Conservation (phyloP, 352 stramenopile genomes). For the Phytophthora pistaciae region DNA sequence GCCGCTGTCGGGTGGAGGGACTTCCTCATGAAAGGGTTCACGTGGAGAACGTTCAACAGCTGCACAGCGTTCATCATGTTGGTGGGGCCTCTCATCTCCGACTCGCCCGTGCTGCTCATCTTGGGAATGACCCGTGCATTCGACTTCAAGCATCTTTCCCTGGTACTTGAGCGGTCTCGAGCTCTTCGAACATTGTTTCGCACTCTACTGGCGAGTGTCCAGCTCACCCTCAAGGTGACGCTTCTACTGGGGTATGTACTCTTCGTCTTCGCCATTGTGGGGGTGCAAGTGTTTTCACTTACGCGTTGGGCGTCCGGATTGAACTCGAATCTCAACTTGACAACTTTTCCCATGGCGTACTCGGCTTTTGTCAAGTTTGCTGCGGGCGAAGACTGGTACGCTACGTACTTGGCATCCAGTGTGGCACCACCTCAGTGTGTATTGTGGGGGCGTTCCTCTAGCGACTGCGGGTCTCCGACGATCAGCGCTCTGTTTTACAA, state of each 20-base stretch:
- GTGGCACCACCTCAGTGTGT: slow-evolving; percentile 70
- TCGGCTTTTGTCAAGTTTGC: slow-evolving; percentile 85
- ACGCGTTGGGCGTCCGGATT: slow-evolving; percentile 83
- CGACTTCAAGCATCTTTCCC: slow-evolving; percentile 86
- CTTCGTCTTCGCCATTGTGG: slow-evolving; percentile 86
- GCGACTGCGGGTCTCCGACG: slow-evolving; percentile 72
- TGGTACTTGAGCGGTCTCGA: slow-evolving; percentile 76
- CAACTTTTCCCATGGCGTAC: slow-evolving; percentile 83
- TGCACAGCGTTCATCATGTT: slow-evolving; percentile 84
- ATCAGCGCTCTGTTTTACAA: slow-evolving; percentile 84
- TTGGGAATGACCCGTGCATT: slow-evolving; percentile 82
- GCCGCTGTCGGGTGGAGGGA: slow-evolving; percentile 81
- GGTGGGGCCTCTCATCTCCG: slow-evolving; percentile 64
- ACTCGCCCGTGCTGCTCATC: slow-evolving; percentile 75
- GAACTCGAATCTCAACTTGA: slow-evolving; percentile 76
- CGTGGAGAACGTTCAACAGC: slow-evolving; percentile 79
- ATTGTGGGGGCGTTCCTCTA: slow-evolving; percentile 45
- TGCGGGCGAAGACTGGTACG: slow-evolving; percentile 86
- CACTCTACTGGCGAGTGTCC: slow-evolving; percentile 73
- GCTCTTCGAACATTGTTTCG: slow-evolving; percentile 80
- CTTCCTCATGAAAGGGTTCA: slow-evolving; percentile 88
- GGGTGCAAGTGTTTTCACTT: slow-evolving; percentile 84
- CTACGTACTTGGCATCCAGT: slow-evolving; percentile 78
- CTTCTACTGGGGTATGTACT: slow-evolving; percentile 82
- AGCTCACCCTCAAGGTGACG: slow-evolving; percentile 83